Conservation (phyloP, 1,139 yeast genomes). For the Geotrichum klebahnii region DNA sequence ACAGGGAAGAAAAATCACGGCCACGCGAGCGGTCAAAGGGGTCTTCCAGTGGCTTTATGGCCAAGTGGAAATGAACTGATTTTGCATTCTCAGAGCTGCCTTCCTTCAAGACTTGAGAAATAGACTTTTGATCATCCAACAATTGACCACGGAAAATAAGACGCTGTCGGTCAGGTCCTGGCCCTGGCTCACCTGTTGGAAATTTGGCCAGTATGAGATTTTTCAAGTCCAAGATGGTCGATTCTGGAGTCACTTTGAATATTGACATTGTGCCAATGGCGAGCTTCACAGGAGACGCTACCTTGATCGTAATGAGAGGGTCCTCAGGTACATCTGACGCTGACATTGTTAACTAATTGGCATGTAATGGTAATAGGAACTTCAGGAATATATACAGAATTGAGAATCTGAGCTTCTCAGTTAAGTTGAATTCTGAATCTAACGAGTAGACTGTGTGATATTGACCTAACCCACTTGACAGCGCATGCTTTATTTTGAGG, state of each 20-base stretch:
- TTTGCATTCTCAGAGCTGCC: constrained; percentile 6
- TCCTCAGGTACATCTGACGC: not conserved
- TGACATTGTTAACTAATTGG: not conserved
- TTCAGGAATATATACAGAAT: not conserved
- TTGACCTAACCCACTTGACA: not conserved
- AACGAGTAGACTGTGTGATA: not conserved
- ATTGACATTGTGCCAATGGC: constrained; percentile 15
- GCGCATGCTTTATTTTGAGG: not conserved
- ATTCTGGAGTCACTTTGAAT: constrained; percentile 1
- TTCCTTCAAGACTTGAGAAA: constrained; percentile 12
- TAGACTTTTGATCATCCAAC: constrained; percentile 10
- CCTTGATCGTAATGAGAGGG: constrained; percentile 4
- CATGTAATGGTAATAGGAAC: not conserved
- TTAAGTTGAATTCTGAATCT: too few species aligned
- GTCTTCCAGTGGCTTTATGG: constrained; percentile 11
- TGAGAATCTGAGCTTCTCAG: too few species aligned
- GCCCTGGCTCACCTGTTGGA: constrained; percentile 11
- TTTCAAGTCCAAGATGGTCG: constrained; percentile 11
- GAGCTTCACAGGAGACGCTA: constrained; percentile 20
- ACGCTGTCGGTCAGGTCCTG: constrained; percentile 19
- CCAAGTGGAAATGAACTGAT: constrained; percentile 20
- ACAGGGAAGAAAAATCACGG: not conserved
- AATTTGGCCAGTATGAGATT: constrained; percentile 5
- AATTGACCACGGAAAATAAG: constrained; percentile 21
- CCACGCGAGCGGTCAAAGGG: not conserved